A percentile compares a stretch with the other conserved stretches of the same genome.
These are phyloP conservation scores for Hygrocybe punicea DNA, from an alignment of 768 basidiomycete species.

Conservation along the genomic window DNA sequence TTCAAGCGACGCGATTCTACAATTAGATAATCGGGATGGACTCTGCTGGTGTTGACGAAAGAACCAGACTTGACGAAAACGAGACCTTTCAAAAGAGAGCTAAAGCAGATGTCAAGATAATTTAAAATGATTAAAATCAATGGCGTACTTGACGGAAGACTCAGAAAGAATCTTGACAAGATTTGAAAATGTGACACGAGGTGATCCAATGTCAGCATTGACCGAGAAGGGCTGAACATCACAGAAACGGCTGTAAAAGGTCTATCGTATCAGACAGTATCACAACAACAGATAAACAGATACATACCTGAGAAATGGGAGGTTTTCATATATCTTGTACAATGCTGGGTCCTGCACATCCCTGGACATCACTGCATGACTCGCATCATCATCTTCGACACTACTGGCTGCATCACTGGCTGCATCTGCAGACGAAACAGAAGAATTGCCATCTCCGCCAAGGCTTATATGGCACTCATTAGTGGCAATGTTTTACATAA, in stretches of 20 bases:
- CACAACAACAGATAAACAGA: too few species aligned
- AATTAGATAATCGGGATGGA: not conserved
- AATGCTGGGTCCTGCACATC: too few species aligned
- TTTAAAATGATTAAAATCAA: not conserved
- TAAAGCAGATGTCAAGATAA: not conserved
- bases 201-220: not conserved
- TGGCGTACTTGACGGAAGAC: not conserved
- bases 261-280: too few species aligned
- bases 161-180: not conserved
- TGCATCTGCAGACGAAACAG: too few species aligned
- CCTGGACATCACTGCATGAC: too few species aligned
- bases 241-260: not conserved
- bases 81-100: constrained; percentile 1
- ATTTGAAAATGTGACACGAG: not conserved
- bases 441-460: too few species aligned
- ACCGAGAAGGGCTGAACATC: not conserved
- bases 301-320: too few species aligned
- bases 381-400: too few species aligned
- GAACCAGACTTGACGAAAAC: not conserved
- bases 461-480: too few species aligned
- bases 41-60: constrained; percentile 5
- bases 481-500: too few species aligned
- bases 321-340: too few species aligned
- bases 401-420: too few species aligned
- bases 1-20: not conserved